Base-by-base conservation (phyloP, 192 early-diverging fungal species). In the Gamsiella multidivaricata region DNA sequence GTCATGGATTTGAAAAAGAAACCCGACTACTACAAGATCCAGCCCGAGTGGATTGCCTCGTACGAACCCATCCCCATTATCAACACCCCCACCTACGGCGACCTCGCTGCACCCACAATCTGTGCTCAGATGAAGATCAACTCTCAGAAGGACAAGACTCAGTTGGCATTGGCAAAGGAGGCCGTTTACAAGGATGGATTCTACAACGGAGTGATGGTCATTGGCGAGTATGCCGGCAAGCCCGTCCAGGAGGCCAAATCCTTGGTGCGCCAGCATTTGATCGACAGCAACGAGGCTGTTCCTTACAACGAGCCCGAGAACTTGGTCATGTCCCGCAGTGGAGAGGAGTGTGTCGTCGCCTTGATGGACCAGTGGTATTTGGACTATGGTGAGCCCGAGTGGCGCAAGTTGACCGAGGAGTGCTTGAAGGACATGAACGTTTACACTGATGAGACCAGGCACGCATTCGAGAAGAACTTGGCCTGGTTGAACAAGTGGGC, bases 351-450 rank as follows among this genome's bases (percentile, higher is more conserved):
- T 82, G 92, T 99, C 25, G 96, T 98, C 64, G 93, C 95, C 39
- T 82, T 97, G 78, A 91, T 93, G 81, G 94, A 95, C 60, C 98
- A 99, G 85, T 99, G 98, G 98, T 99, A 97, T 84, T 86, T 99
- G 82, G 93, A 96, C 85, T 99, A 98, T 72, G 96, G 96, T 75
- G 96, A 98, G 83, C 80, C 88, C 11, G 64, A 86, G 23, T 99
- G 97, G 97, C 90, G 86, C 66, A 82, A 79, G 9, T 63, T 87
- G 66, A 88, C 96, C 14, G 86, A 92, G 61, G 80, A 94, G 80
- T 93, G 91, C 80, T 80, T 99, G 69, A 80, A 80, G 23, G 59
- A 87, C 34, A 92, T 99, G 90, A 90, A 98, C 47, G 90, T 90
- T 4, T 95, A 86, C 81, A 81, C 86, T 37, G 76, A 82, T 5